Percentiles rank a stretch among this genome's conserved stretches.
These are phyloP conservation scores for Pinus taeda DNA, from an alignment of 75 land plant genomes.

Conservation along the genomic window DNA sequence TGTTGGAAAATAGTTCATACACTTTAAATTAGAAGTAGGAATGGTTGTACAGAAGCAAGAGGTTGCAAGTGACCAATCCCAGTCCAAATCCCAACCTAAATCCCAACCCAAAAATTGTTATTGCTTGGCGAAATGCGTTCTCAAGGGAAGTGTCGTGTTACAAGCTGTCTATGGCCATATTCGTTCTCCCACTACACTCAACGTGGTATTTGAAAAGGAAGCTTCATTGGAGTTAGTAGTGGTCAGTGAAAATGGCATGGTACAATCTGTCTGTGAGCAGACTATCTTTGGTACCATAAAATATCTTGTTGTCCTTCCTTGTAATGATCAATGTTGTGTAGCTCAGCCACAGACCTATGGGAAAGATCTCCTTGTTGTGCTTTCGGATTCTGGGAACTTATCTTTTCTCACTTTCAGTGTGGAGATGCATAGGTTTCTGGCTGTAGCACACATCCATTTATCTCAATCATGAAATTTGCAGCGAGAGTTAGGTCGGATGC, in stretches of 20 bases:
- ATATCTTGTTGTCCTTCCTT: constrained; percentile 70
- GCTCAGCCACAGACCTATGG: constrained; percentile 51
- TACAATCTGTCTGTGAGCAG: constrained; percentile 90
- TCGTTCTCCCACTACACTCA: constrained; percentile 68
- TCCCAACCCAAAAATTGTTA: constrained; percentile 2
- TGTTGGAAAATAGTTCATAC: too few relatives aligned
- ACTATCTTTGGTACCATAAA: constrained; percentile 92
- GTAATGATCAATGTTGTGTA: constrained; percentile 50
- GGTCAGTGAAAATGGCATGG: constrained; percentile 80
- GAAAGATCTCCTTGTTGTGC: constrained; percentile 78
- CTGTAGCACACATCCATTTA: constrained; percentile 72
- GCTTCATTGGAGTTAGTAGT: constrained; percentile 84
- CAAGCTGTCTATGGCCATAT: constrained; percentile 84
- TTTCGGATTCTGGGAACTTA: constrained; percentile 97
- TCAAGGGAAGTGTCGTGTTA: constrained; percentile 75
- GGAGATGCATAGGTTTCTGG: constrained; percentile 91
- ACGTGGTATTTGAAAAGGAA: constrained; percentile 93
- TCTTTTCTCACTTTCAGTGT: constrained; percentile 82
- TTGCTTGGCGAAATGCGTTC: constrained; percentile 80
- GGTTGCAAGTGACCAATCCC: constrained; percentile 4
- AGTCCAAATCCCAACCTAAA: constrained; percentile 5
- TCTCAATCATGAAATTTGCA: constrained; percentile 81
- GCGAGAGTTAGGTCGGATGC: constrained; percentile 75
- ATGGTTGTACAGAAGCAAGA: constrained; percentile 46
- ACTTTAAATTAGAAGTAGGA: not conserved